Evolutionary conservation across 1,139 yeast genomes (phyloP).

Genomic region (Chernovozyma sophiae-reginae): DNA sequence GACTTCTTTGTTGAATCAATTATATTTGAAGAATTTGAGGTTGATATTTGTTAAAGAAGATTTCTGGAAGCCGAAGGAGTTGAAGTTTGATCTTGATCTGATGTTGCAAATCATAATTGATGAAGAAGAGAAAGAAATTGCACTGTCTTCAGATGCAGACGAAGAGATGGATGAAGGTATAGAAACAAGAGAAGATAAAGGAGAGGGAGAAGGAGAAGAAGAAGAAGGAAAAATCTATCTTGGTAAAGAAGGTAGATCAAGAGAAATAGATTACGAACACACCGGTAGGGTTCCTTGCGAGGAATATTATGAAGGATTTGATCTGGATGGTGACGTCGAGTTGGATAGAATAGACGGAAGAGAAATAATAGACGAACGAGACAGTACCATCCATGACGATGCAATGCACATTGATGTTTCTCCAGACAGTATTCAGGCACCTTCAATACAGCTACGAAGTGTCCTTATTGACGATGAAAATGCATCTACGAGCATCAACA

Average conservation of each 20-base stretch:
- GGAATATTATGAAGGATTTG: not conserved
- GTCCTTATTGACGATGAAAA: not conserved
- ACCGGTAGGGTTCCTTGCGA: not conserved
- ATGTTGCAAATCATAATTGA: constrained; percentile 34
- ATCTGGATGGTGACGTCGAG: not conserved
- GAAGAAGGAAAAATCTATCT: not conserved
- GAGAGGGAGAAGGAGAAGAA: constrained; percentile 6
- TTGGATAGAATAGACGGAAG: not conserved
- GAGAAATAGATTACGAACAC: not conserved
- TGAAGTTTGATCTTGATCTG: constrained; percentile 25
- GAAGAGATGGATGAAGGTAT: constrained; percentile 12
- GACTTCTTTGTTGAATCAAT: constrained; percentile 56
- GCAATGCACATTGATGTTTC: not conserved
- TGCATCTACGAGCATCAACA: not conserved
- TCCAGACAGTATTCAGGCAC: not conserved
- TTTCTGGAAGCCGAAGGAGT: constrained; percentile 51
- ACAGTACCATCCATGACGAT: not conserved
- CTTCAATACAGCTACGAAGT: not conserved
- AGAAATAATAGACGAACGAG: not conserved
- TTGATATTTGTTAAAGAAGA: constrained; percentile 48
- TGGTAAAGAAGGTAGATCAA: not conserved
- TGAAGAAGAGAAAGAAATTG: constrained; percentile 29
- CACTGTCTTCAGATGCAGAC: constrained; percentile 12
- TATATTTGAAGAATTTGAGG: constrained; percentile 68
- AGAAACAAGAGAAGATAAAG: constrained; percentile 4